phyloP scores from a whole-genome alignment of 768 basidiomycete genomes.

The Hydnum rufescens region DNA sequence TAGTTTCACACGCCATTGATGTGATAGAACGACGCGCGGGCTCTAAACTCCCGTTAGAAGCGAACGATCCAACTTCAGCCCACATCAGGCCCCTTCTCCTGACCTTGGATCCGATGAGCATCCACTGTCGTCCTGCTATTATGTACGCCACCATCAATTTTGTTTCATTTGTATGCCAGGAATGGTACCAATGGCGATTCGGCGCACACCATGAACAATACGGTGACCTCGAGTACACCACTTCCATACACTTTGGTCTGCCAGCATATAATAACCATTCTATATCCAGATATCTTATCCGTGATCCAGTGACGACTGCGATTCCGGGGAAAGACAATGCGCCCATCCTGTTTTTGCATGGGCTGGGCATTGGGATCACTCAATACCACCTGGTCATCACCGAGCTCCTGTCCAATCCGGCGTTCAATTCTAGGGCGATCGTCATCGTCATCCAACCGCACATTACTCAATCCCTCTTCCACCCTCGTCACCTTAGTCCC shows the following conservation, averaged over 20 bases:
- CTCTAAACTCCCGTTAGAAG: constrained; percentile 37
- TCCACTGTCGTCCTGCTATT: constrained; percentile 41
- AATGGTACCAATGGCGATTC: constrained; percentile 25
- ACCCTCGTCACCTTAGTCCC: constrained; percentile 50
- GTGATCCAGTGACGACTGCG: constrained; percentile 48
- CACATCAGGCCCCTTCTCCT: constrained; percentile 37
- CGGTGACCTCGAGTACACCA: constrained; percentile 49
- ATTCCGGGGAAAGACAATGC: constrained; percentile 36
- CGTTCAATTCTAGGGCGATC: constrained; percentile 47
- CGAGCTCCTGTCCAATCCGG: constrained; percentile 28
- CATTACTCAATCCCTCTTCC: constrained; percentile 71
- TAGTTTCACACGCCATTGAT: constrained; percentile 39
- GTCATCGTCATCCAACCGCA: constrained; percentile 68
- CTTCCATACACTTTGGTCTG: background rate
- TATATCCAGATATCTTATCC: constrained; percentile 43
- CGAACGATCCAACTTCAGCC: constrained; percentile 19
- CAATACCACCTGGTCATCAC: constrained; percentile 47
- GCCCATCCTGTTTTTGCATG: constrained; percentile 73
- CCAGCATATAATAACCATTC: background rate
- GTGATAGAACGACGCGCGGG: constrained; percentile 58
- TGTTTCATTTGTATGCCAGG: constrained; percentile 30
- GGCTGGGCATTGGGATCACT: constrained; percentile 64
- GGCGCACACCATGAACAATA: constrained; percentile 27
- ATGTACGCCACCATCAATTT: constrained; percentile 27
- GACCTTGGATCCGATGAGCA: constrained; percentile 57